Conservation (phyloP, 306 rosid species). For the Glycine latifolia region DNA sequence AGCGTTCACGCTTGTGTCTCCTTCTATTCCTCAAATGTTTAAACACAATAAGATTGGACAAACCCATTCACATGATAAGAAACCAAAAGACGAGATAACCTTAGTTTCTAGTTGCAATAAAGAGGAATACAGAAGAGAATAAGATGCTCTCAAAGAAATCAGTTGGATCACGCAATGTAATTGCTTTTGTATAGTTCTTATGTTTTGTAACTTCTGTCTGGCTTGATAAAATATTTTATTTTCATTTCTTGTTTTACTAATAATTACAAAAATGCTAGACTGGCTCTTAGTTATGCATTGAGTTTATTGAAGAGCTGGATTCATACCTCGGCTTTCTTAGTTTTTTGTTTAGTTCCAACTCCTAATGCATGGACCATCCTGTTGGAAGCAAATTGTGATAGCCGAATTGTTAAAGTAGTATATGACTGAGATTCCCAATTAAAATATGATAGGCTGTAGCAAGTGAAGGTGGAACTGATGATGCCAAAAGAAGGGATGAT, state of each 20-base stretch:
- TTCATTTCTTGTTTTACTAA: neutral
- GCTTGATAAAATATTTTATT: neutral
- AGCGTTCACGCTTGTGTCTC: neutral
- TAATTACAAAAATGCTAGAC: neutral
- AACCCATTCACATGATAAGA: neutral
- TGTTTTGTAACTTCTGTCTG: neutral
- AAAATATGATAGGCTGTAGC: constrained; percentile 86
- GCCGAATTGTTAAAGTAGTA: constrained; percentile 12
- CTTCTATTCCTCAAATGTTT: neutral
- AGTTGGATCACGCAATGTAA: neutral
- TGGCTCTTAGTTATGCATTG: neutral
- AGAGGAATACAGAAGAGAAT: too few species aligned
- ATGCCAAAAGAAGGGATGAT: constrained; percentile 97
- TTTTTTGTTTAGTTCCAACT: constrained; percentile 22
- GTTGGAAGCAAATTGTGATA: constrained; percentile 39
- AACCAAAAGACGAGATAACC: too few species aligned
- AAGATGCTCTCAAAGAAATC: constrained; percentile 25
- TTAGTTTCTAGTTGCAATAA: too few species aligned
- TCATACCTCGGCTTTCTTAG: constrained; percentile 32
- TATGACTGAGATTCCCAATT: constrained; percentile 43
- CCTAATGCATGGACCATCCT: constrained; percentile 20
- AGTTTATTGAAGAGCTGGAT: constrained; percentile 28
- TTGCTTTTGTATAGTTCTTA: neutral
- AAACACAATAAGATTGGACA: constrained; percentile 17
- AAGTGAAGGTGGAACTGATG: constrained; percentile 98